phyloP scores from a whole-genome alignment of 495 filamentous ascomycete species.

The Neurospora cerealis region DNA sequence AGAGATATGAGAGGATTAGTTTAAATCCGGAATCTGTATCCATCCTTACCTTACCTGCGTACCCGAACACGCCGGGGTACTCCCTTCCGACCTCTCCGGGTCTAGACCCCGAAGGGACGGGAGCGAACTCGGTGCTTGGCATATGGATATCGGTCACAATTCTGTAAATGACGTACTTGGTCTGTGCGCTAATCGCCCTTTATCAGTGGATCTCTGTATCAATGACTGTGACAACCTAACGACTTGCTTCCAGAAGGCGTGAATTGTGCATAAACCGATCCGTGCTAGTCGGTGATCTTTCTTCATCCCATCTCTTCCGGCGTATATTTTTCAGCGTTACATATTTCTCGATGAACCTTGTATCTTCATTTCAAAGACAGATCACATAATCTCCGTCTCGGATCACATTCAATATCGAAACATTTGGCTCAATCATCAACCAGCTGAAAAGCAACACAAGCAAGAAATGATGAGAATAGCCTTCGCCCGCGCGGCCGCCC shows the following conservation, averaged over 20 bases:
- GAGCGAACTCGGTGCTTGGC: neutral
- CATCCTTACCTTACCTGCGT: neutral
- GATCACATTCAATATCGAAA: neutral
- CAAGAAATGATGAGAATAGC: neutral
- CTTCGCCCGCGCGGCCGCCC: neutral
- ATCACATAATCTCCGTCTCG: neutral
- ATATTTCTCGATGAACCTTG: neutral
- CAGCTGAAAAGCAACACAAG: neutral
- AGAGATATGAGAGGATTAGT: too few species aligned
- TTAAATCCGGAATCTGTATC: neutral
- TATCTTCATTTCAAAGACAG: neutral
- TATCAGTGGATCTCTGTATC: neutral
- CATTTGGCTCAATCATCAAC: neutral
- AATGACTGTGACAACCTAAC: neutral
- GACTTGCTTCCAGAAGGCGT: neutral
- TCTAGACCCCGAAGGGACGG: neutral
- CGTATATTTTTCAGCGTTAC: neutral
- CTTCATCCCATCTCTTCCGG: neutral
- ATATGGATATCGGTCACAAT: neutral
- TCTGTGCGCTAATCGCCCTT: constrained; percentile 2
- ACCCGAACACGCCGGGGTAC: neutral
- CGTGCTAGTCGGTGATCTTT: neutral
- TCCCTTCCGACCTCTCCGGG: neutral
- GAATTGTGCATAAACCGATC: neutral
- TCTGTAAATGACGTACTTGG: constrained; percentile 8